These are phyloP conservation scores for Myxozyma neotropica DNA, from an alignment of 805 yeast genomes.

Conservation along the genomic window DNA sequence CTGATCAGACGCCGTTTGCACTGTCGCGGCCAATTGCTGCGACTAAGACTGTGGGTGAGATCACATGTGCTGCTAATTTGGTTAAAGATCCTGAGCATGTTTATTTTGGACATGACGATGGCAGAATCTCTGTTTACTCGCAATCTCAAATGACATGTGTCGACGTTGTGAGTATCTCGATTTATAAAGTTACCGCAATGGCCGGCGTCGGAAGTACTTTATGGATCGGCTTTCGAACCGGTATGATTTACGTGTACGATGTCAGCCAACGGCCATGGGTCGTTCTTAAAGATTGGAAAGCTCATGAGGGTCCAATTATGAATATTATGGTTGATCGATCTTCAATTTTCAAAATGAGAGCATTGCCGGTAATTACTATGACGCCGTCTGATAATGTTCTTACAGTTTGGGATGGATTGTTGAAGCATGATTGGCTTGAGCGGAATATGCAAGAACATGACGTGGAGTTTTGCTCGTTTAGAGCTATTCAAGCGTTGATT, in stretches of 20 bases:
- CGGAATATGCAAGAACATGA: slow-evolving; percentile 38
- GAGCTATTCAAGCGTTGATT: slow-evolving; percentile 39
- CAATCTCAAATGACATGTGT: slow-evolving; percentile 36
- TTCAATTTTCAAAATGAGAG: slow-evolving; percentile 29
- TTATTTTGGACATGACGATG: slow-evolving; percentile 48
- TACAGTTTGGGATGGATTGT: slow-evolving; percentile 43
- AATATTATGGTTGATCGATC: slow-evolving; percentile 31
- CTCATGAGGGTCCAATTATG: slow-evolving; percentile 40
- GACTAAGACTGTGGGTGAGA: slow-evolving; percentile 37
- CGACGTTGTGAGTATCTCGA: slow-evolving; percentile 41
- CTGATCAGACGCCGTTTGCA: slow-evolving; percentile 33
- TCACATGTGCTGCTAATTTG: slow-evolving; percentile 39
- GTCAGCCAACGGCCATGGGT: slow-evolving; percentile 41
- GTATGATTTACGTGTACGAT: slow-evolving; percentile 43
- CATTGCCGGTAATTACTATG: slow-evolving; percentile 37
- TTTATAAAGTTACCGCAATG: slow-evolving; percentile 37
- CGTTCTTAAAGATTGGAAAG: slow-evolving; percentile 45
- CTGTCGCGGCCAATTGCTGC: slow-evolving; percentile 38
- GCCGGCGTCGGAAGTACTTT: slow-evolving; percentile 39
- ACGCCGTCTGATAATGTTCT: slow-evolving; percentile 37
- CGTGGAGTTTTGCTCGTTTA: slow-evolving; percentile 38
- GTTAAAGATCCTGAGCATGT: slow-evolving; percentile 37
- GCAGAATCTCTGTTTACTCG: slow-evolving; percentile 42
- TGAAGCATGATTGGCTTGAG: slow-evolving; percentile 42
- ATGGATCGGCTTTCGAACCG: slow-evolving; percentile 47